A percentile compares a stretch with the other conserved stretches of the same genome.
Conservation (phyloP, 2,329 filamentous ascomycete genomes). For the Fusarium sp. region DNA sequence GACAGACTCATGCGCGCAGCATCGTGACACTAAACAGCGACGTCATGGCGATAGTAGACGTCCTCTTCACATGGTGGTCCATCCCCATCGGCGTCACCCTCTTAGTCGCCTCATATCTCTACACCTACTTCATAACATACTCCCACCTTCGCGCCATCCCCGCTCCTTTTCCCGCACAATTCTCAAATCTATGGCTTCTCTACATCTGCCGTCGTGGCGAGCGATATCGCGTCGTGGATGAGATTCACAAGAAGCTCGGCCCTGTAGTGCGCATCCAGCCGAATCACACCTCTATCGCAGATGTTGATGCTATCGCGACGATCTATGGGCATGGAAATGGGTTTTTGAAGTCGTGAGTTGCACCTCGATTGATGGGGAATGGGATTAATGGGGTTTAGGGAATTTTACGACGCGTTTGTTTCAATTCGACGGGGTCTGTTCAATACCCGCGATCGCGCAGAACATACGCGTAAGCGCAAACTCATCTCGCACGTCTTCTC, state of each 20-base stretch:
- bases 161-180: slow-evolving; percentile 70
- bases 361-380: too few relatives aligned
- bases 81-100: slow-evolving; percentile 60
- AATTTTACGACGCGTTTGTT: slow-evolving; percentile 93
- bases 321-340: slow-evolving; percentile 87
- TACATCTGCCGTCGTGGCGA: slow-evolving; percentile 72
- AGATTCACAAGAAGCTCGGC: slow-evolving; percentile 79
- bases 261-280: slow-evolving; percentile 87
- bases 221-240: slow-evolving; percentile 73
- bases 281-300: slow-evolving; percentile 84
- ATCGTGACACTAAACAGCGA: not conserved
- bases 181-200: slow-evolving; percentile 86
- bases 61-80: slow-evolving; percentile 59
- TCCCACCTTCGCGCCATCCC: slow-evolving; percentile 65
- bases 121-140: slow-evolving; percentile 70
- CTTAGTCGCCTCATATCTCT: slow-evolving; percentile 66
- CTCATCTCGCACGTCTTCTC: slow-evolving; percentile 89
- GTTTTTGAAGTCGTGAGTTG: slow-evolving; percentile 76
- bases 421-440: slow-evolving; percentile 88
- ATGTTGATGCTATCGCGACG: slow-evolving; percentile 78
- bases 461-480: slow-evolving; percentile 91
- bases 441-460: slow-evolving; percentile 84
- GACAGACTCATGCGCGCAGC: not conserved
- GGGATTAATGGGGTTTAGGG: slow-evolving; percentile 61
- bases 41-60: slow-evolving; percentile 48